Conservation (phyloP, 257 asterid species). For the Cruciata laevipes region DNA sequence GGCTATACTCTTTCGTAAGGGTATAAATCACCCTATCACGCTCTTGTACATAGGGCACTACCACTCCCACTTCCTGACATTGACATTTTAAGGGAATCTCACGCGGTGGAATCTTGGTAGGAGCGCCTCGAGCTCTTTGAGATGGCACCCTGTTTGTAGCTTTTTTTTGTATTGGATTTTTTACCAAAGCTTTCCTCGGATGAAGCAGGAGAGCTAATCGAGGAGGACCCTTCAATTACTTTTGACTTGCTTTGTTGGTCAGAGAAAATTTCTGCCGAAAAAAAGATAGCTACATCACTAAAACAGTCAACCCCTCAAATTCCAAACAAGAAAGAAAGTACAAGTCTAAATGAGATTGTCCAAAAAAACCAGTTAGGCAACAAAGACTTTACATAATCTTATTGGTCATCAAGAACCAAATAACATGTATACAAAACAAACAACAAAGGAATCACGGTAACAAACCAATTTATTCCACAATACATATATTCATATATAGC, state of each 20-base stretch:
- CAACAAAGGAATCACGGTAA: not conserved
- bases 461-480: not conserved
- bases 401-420: not conserved
- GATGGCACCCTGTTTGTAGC: no score
- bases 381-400: not conserved
- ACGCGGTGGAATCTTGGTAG: no score
- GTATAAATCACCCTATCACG: no score
- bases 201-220: slow-evolving; percentile 45
- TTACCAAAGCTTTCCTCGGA: slow-evolving; percentile 28
- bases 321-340: not conserved
- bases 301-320: not conserved
- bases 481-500: not conserved
- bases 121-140: no score
- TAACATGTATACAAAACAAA: not conserved
- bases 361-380: not conserved
- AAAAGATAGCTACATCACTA: not conserved
- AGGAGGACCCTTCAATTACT: slow-evolving; percentile 30
- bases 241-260: slow-evolving; percentile 31
- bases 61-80: no score
- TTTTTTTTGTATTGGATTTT: no score
- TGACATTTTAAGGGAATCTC: no score
- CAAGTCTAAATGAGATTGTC: not conserved
- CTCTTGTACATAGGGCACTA: no score
- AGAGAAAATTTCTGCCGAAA: slow-evolving; percentile 41
- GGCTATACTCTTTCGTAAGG: no score